A percentile compares a stretch with the other conserved stretches of the same genome.
phyloP scores from a whole-genome alignment of 306 rosid species.

The apple (Malus domestica) region DNA sequence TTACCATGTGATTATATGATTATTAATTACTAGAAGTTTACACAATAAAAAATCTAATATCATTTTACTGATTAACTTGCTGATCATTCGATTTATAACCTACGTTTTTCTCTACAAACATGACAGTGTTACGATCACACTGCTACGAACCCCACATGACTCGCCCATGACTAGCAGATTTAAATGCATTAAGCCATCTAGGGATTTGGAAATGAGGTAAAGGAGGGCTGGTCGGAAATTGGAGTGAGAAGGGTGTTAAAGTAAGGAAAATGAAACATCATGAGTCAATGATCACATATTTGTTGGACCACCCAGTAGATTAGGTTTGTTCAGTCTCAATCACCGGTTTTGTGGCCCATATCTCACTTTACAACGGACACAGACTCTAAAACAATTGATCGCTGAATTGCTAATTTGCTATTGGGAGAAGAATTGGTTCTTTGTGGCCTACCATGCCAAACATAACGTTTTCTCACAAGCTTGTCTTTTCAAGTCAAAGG shows the following conservation, averaged over 20 bases:
- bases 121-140: no score
- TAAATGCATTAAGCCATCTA: background rate
- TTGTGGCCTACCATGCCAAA: constrained; percentile 8
- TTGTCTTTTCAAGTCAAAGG: background rate
- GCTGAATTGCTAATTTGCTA: background rate
- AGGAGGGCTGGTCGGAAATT: background rate
- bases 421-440: background rate
- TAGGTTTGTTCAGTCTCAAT: constrained; percentile 12
- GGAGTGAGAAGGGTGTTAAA: background rate
- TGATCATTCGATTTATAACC: background rate
- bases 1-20: no score
- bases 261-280: background rate
- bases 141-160: background rate
- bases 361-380: background rate
- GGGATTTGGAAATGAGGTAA: background rate
- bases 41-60: no score
- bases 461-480: background rate
- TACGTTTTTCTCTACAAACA: background rate
- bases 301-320: constrained; percentile 18
- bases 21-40: no score
- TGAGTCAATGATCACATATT: constrained; percentile 13
- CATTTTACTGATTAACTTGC: no score
- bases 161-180: background rate
- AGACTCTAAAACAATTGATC: background rate
- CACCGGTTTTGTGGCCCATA: constrained; percentile 24